Evolutionary conservation across 441 rosid species (phyloP).

Genomic region (Gossypium gossypioides): DNA sequence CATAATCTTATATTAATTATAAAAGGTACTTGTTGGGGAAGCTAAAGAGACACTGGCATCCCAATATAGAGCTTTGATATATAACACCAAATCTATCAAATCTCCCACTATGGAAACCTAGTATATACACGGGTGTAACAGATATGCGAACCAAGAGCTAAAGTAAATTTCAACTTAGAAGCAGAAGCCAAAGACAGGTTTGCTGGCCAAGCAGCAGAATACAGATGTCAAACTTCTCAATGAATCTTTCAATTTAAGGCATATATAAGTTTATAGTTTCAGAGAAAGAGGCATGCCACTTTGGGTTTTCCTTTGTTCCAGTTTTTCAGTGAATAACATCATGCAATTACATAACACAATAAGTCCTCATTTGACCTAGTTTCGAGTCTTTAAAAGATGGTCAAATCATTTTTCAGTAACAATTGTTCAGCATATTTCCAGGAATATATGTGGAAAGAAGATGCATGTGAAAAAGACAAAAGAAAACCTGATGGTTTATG

Average conservation of each 20-base stretch:
- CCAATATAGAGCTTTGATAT: background rate
- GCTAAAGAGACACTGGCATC: background rate
- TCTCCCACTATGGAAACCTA: background rate
- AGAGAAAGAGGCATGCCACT: background rate
- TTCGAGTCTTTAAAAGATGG: background rate
- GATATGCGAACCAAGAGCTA: background rate
- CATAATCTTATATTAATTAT: background rate
- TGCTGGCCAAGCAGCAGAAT: background rate
- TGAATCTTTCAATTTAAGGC: background rate
- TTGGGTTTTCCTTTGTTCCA: background rate
- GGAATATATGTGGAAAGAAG: background rate
- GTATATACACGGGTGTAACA: background rate
- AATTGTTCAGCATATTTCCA: background rate
- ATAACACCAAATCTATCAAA: background rate
- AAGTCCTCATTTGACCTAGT: background rate
- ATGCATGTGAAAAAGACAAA: background rate
- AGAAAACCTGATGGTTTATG: constrained; percentile 70
- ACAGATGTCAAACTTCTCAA: background rate
- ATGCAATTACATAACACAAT: background rate
- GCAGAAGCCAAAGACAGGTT: background rate
- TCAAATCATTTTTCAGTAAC: background rate
- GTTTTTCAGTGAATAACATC: background rate
- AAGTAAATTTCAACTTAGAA: background rate
- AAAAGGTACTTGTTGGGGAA: background rate
- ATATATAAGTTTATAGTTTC: background rate